phyloP scores from a whole-genome alignment of 2,329 filamentous ascomycete genomes.

The Elsinoe fawcettii region DNA sequence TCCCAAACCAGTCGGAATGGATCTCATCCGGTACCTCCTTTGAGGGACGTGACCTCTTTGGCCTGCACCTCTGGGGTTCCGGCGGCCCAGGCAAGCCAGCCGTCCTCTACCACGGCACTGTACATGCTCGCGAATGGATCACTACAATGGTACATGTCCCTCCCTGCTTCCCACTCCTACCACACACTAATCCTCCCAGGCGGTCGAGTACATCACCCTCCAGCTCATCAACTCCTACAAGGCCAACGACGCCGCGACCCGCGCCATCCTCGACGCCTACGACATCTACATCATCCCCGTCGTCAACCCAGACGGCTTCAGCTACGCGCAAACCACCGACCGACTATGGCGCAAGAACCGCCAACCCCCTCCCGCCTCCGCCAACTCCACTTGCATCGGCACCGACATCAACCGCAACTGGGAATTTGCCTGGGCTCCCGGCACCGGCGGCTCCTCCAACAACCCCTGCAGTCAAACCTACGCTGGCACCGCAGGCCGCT shows the following conservation, averaged over 20 bases:
- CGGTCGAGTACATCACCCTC: constrained; percentile 13
- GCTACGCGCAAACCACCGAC: constrained; percentile 8
- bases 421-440: constrained; percentile 18
- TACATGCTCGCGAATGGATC: constrained; percentile 11
- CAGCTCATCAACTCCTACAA: constrained; percentile 17
- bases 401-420: constrained; percentile 17
- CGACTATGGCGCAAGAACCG: constrained; percentile 12
- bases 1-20: constrained; percentile 42
- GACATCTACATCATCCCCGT: constrained; percentile 11
- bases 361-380: constrained; percentile 16
- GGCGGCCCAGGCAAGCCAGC: constrained; percentile 10
- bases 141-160: constrained; percentile 3
- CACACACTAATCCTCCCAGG: not conserved
- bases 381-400: constrained; percentile 10
- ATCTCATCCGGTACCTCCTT: constrained; percentile 40
- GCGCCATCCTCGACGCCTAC: constrained; percentile 10
- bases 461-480: constrained; percentile 9
- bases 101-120: constrained; percentile 7
- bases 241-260: not conserved
- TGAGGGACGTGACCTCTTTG: constrained; percentile 10
- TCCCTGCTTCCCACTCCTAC: not conserved
- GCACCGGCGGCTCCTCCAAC: constrained; percentile 30
- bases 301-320: constrained; percentile 11
- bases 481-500: not conserved
- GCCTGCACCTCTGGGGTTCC: constrained; percentile 7